These are phyloP conservation scores for Coemansia sp. DNA, from an alignment of 192 early-diverging fungal genomes.

Conservation along the genomic window DNA sequence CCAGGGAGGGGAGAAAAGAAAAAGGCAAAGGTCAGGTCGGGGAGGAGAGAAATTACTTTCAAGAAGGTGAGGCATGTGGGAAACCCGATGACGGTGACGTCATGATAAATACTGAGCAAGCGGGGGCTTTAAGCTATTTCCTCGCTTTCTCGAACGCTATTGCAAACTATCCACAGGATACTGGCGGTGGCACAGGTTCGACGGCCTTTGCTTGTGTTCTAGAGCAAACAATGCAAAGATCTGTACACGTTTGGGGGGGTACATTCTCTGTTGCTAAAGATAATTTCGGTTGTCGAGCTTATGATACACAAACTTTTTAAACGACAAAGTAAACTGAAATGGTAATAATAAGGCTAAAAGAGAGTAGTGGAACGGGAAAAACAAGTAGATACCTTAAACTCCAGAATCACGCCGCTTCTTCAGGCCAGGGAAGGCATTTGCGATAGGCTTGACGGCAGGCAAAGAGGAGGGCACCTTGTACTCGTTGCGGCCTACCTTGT, in stretches of 20 bases:
- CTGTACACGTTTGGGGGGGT: too few species aligned
- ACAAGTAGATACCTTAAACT: not conserved
- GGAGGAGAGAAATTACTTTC: too few species aligned
- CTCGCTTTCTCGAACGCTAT: too few species aligned
- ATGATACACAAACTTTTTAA: not conserved
- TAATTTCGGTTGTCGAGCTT: not conserved
- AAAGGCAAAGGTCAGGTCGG: too few species aligned
- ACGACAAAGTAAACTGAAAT: not conserved
- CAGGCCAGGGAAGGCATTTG: not conserved
- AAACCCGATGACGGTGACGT: not conserved
- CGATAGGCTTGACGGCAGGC: not conserved
- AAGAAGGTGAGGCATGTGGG: not conserved
- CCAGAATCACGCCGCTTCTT: slow-evolving; percentile 11
- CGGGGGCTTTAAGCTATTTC: not conserved
- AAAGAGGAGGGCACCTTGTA: slow-evolving; percentile 30
- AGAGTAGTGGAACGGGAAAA: not conserved
- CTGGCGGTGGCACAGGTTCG: too few species aligned
- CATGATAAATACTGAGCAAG: not conserved
- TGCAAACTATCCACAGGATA: too few species aligned
- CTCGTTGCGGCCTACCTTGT: slow-evolving; percentile 67
- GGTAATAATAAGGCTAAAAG: not conserved
- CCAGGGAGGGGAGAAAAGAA: too few species aligned
- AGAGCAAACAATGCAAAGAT: not conserved
- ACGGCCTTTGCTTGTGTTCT: not conserved
- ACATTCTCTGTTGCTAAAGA: too few species aligned